Evolutionary conservation across 345 rosid species (phyloP).

Genomic region (Brassica rapa): DNA sequence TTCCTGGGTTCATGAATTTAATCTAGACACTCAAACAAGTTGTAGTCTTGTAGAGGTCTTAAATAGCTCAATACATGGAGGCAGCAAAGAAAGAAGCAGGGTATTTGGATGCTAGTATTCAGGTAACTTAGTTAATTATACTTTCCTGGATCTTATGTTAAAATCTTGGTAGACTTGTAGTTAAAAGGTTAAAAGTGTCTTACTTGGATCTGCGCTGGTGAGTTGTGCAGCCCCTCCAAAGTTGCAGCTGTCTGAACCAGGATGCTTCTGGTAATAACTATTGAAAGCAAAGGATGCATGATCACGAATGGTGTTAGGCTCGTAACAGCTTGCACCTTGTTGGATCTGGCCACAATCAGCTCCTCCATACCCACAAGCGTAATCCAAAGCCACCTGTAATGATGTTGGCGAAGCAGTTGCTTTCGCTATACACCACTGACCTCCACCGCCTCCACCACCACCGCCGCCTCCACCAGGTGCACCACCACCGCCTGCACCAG

Average conservation of each 20-base stretch:
- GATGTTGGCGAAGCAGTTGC: conserved; percentile 74
- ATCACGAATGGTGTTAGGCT: conserved; percentile 66
- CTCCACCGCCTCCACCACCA: conserved; percentile 39
- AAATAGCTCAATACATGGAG: neutral
- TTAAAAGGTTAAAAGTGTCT: conserved; percentile 20
- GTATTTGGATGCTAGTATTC: neutral
- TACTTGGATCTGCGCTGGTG: conserved; percentile 89
- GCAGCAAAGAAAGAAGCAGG: neutral
- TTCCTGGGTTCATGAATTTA: conserved; percentile 10
- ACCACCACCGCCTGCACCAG: conserved; percentile 41
- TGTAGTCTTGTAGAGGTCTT: conserved; percentile 18
- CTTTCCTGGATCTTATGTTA: neutral
- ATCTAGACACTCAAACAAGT: conserved; percentile 1
- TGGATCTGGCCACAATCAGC: conserved; percentile 87
- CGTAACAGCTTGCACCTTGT: conserved; percentile 69
- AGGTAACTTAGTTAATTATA: conserved; percentile 9
- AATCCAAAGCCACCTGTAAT: conserved; percentile 92
- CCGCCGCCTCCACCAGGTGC: conserved; percentile 39
- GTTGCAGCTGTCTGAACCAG: conserved; percentile 77
- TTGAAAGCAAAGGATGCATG: conserved; percentile 98
- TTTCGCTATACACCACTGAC: conserved; percentile 80
- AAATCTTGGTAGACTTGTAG: conserved; percentile 3
- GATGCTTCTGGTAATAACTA: conserved; percentile 93
- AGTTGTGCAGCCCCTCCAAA: conserved; percentile 96
- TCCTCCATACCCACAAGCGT: conserved; percentile 95